Evolutionary conservation across 2,329 filamentous ascomycete genomes (phyloP).

Genomic region (Cyclaneusma minus): DNA sequence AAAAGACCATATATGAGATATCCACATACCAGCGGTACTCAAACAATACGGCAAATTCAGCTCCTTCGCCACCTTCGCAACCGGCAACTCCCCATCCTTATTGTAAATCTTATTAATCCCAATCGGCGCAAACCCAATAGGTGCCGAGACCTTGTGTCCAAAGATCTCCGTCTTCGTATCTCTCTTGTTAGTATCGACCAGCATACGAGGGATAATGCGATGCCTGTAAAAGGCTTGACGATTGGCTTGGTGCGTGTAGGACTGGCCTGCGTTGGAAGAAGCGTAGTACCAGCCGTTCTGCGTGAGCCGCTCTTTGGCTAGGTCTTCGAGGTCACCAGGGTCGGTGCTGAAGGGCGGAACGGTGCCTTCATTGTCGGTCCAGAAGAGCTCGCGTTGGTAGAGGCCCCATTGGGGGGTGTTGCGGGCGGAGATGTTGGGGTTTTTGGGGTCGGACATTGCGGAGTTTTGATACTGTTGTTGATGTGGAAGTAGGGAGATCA

Average conservation of each 20-base stretch:
- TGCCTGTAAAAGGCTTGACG: constrained; percentile 49
- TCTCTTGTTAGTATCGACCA: constrained; percentile 42
- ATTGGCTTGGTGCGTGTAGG: constrained; percentile 36
- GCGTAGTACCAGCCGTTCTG: constrained; percentile 43
- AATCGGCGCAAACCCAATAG: constrained; percentile 48
- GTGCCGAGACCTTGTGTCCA: constrained; percentile 39
- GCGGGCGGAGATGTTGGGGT: constrained; percentile 31
- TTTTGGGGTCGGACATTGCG: constrained; percentile 27
- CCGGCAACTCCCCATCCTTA: constrained; percentile 37
- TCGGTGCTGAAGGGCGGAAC: constrained; percentile 37
- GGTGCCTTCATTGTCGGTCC: constrained; percentile 33
- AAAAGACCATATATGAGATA: too few relatives aligned
- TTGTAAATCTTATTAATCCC: constrained; percentile 54
- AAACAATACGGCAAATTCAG: constrained; percentile 43
- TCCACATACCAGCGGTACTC: constrained; percentile 40
- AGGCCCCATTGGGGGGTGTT: constrained; percentile 36
- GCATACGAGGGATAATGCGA: constrained; percentile 43
- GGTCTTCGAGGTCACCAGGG: constrained; percentile 40
- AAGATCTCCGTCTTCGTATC: constrained; percentile 43
- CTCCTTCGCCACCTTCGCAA: constrained; percentile 43
- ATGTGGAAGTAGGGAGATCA: too few relatives aligned
- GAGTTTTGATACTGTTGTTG: too few relatives aligned
- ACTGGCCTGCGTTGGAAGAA: constrained; percentile 39
- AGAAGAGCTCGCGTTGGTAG: constrained; percentile 39
- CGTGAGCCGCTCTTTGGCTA: constrained; percentile 37